Evolutionary conservation across 192 early-diverging fungal genomes (phyloP), one percentile per base, ranked within the genome.

Genomic region (Gonapodya sp.): DNA sequence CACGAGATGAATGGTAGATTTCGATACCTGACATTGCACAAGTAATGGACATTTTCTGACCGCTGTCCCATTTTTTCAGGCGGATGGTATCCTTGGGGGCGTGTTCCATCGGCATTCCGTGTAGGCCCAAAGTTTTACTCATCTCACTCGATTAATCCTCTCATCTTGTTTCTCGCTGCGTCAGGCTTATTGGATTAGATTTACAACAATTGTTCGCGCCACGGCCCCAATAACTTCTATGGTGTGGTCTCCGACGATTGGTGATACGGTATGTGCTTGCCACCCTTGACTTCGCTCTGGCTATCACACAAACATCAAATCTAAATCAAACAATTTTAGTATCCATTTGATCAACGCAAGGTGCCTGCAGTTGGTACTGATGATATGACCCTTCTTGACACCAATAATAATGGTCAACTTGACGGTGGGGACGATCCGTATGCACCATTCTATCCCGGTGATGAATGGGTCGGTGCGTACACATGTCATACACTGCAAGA

Each of bases 1-100:
- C 75, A 77, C 75, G 75, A 77, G 75, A 77, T 77, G 75, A 77
- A 77, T 33, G 75, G 75, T 34, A 33, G 46, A 16, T 64, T 64
- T 64, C 46, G 46, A 64, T 8, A n/a, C n/a, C n/a, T n/a, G n/a
- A n/a, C n/a, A n/a, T n/a, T n/a, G n/a, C n/a, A n/a, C n/a, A n/a
- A n/a, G n/a, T n/a, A 64, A 64, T 64, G 46, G 8, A 64, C 24
- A 24, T 64, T 24, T 24, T 64, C 46, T 24, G 46, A 64, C 8
- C 46, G 24, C 46, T 24, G 8, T 64, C 8, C 8, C 24, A 64
- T 16, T 24, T 16, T 64, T 8, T 16, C 46, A 64, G 46, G 46
- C 8, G 46, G 46, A 8, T 64, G 46, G 46, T 64, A 64, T 24
- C 46, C 46, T 8, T 64, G 46, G 46, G 46, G 46, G 8, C 46